Conservation (phyloP, 108 stramenopile species). For the Cyclotella baltica region DNA sequence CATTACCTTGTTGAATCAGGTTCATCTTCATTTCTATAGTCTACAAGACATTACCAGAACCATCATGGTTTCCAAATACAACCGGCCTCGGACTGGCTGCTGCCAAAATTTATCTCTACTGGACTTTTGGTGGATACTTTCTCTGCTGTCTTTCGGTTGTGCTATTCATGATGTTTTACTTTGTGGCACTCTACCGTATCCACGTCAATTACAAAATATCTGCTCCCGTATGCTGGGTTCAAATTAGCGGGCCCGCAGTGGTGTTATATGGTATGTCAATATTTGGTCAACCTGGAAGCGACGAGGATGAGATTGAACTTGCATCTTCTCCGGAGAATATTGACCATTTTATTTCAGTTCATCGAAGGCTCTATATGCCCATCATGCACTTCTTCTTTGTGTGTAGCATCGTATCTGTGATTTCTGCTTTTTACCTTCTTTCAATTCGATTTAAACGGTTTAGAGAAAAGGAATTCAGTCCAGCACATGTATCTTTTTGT, state of each 20-base stretch:
- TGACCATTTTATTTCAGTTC: constrained; percentile 31
- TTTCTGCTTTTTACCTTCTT: constrained; percentile 43
- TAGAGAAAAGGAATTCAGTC: constrained; percentile 49
- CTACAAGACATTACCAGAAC: constrained; percentile 55
- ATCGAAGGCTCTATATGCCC: constrained; percentile 48
- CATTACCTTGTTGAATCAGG: constrained; percentile 34
- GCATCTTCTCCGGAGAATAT: constrained; percentile 27
- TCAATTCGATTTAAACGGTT: constrained; percentile 34
- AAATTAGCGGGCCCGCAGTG: constrained; percentile 52
- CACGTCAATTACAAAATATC: constrained; percentile 51
- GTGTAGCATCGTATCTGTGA: constrained; percentile 45
- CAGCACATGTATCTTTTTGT: constrained; percentile 55
- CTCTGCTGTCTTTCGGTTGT: constrained; percentile 40
- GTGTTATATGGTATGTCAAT: constrained; percentile 53
- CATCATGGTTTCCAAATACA: constrained; percentile 54
- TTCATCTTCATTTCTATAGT: constrained; percentile 75
- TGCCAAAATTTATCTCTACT: constrained; percentile 48
- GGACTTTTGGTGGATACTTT: constrained; percentile 41
- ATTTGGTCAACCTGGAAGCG: constrained; percentile 47
- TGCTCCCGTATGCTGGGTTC: constrained; percentile 54
- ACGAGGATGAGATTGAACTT: constrained; percentile 29
- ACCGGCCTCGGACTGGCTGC: constrained; percentile 53
- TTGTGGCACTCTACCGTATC: constrained; percentile 52
- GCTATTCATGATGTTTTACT: constrained; percentile 40
- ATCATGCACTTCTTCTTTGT: constrained; percentile 39